Evolutionary conservation across 2,329 filamentous ascomycete species (phyloP).

Genomic region (Aspergillus pseudonomiae): DNA sequence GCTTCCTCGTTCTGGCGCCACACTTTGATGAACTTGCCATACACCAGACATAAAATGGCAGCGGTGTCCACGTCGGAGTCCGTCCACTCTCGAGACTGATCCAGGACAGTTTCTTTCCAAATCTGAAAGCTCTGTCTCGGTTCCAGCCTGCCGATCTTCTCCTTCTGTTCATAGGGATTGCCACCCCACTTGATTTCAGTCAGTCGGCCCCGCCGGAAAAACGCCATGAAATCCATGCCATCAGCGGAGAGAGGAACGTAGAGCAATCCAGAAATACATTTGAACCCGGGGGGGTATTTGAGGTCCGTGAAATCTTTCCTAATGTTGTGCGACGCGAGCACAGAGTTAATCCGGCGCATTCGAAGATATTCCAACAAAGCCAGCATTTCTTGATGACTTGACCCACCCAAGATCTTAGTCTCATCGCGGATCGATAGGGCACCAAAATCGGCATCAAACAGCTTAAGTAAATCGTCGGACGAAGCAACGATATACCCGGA

Average conservation of each 20-base stretch:
- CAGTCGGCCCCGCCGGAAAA: constrained; percentile 79
- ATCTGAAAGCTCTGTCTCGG: constrained; percentile 79
- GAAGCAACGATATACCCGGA: constrained; percentile 90
- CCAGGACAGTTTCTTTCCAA: constrained; percentile 79
- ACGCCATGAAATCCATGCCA: constrained; percentile 84
- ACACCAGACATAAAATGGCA: constrained; percentile 83
- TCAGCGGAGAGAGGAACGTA: constrained; percentile 78
- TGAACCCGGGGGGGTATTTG: constrained; percentile 76
- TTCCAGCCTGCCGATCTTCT: constrained; percentile 74
- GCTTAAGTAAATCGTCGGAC: constrained; percentile 78
- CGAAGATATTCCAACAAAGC: constrained; percentile 84
- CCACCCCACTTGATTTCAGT: constrained; percentile 74
- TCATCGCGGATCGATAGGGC: constrained; percentile 84
- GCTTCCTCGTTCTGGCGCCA: constrained; percentile 90
- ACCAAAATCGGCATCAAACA: constrained; percentile 88
- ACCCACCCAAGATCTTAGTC: constrained; percentile 77
- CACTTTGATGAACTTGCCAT: constrained; percentile 87
- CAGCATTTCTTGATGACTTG: constrained; percentile 79
- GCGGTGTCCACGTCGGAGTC: constrained; percentile 89
- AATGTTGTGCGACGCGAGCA: constrained; percentile 78
- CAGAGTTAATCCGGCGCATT: constrained; percentile 72
- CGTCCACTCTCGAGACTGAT: constrained; percentile 83
- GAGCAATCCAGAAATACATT: constrained; percentile 74
- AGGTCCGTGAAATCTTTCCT: constrained; percentile 78
- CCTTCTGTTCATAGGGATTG: constrained; percentile 67